A percentile compares a stretch with the other conserved stretches of the same genome.
Conservation (phyloP, 2,329 filamentous ascomycete genomes). For the Tolypocladium paradoxum region DNA sequence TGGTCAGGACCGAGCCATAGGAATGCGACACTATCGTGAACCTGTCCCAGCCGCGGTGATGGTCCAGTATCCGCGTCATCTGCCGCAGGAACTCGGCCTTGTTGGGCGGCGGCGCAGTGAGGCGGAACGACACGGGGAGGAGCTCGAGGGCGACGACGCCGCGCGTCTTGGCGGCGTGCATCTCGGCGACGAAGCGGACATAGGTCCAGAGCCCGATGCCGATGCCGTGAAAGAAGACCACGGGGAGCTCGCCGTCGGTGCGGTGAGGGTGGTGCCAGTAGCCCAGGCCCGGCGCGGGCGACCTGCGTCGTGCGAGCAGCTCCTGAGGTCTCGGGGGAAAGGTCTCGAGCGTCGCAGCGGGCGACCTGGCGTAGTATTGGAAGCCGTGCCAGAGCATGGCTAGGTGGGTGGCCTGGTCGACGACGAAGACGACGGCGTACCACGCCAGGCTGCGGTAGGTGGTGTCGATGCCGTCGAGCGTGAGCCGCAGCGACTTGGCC, state of each 20-base stretch:
- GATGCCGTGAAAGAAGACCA: slow-evolving; percentile 63
- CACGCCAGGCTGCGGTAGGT: slow-evolving; percentile 52
- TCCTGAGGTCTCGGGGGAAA: slow-evolving; percentile 49
- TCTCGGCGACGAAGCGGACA: slow-evolving; percentile 40
- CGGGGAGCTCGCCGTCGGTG: slow-evolving; percentile 31
- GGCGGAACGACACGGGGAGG: slow-evolving; percentile 53
- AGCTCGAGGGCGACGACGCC: slow-evolving; percentile 54
- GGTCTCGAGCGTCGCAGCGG: slow-evolving; percentile 21
- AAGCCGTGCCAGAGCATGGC: slow-evolving; percentile 39
- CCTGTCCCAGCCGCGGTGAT: slow-evolving; percentile 47
- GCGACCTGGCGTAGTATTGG: slow-evolving; percentile 33
- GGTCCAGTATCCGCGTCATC: slow-evolving; percentile 43
- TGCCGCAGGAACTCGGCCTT: slow-evolving; percentile 44
- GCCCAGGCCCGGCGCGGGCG: slow-evolving; percentile 37
- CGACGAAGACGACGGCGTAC: slow-evolving; percentile 46
- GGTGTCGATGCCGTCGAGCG: slow-evolving; percentile 51
- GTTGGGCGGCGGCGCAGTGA: slow-evolving; percentile 41
- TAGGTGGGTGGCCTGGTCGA: slow-evolving; percentile 41
- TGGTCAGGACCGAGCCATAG: slow-evolving; percentile 53
- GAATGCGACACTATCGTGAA: slow-evolving; percentile 53
- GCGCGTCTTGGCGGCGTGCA: slow-evolving; percentile 26
- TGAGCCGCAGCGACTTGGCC: slow-evolving; percentile 49
- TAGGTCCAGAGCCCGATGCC: slow-evolving; percentile 58
- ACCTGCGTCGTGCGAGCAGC: slow-evolving; percentile 32
- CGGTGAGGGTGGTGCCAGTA: slow-evolving; percentile 61